A percentile compares a stretch with the other conserved stretches of the same genome.
phyloP scores from a whole-genome alignment of 768 basidiomycete genomes.

The Leccinum longicurvipes region DNA sequence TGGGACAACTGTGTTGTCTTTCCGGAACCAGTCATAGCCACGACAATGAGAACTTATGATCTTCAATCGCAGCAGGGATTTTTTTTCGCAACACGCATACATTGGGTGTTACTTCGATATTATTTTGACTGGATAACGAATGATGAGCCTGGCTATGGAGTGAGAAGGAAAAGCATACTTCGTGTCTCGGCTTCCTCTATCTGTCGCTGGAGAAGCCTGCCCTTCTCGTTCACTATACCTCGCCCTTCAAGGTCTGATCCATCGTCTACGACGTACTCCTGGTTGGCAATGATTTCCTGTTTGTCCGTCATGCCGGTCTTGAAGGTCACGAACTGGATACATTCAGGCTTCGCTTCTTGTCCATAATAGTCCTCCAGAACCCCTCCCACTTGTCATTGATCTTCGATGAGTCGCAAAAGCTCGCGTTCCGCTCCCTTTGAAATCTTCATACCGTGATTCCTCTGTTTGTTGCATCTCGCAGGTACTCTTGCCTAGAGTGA shows the following conservation, averaged over 20 bases:
- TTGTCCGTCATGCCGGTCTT: constrained; percentile 91
- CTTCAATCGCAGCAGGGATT: constrained; percentile 81
- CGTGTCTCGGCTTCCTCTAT: constrained; percentile 90
- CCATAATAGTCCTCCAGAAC: constrained; percentile 98
- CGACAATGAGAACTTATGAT: constrained; percentile 96
- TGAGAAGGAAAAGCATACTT: constrained; percentile 44
- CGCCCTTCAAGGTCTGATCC: constrained; percentile 70
- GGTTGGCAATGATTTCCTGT: constrained; percentile 73
- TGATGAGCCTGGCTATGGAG: not conserved
- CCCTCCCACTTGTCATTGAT: constrained; percentile 97
- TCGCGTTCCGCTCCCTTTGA: constrained; percentile 80
- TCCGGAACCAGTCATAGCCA: constrained; percentile 97
- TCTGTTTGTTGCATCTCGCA: constrained; percentile 95
- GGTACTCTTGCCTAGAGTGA: constrained; percentile 91
- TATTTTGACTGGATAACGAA: constrained; percentile 60
- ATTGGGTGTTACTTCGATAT: constrained; percentile 97
- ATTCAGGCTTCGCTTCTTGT: constrained; percentile 88
- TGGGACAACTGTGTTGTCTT: constrained; percentile 99
- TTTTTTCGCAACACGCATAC: constrained; percentile 82
- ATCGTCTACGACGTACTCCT: constrained; percentile 99
- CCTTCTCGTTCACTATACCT: constrained; percentile 75
- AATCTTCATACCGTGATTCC: constrained; percentile 92
- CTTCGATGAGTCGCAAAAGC: constrained; percentile 86
- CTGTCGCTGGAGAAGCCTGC: constrained; percentile 79
- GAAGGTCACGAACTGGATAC: constrained; percentile 93